phyloP scores from a whole-genome alignment of 148 eudicot species.

The Chenopodium quinoa region DNA sequence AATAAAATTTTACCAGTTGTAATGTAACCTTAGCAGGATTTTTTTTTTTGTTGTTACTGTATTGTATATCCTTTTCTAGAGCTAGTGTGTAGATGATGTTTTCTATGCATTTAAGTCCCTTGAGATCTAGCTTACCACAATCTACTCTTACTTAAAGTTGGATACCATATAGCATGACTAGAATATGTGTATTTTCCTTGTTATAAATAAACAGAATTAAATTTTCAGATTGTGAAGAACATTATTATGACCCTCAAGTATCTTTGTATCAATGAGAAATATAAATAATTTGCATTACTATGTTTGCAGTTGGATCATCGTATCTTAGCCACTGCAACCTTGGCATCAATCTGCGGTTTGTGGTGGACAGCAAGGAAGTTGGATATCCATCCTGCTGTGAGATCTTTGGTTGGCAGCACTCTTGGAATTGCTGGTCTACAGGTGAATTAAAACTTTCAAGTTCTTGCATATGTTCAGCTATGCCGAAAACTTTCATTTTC shows the following conservation, averaged over 20 bases:
- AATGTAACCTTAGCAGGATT: too few relatives aligned
- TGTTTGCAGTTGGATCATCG: slow-evolving; percentile 85
- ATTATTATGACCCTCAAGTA: neutral
- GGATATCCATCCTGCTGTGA: slow-evolving; percentile 87
- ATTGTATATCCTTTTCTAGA: too few relatives aligned
- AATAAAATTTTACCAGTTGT: neutral
- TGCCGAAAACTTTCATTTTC: neutral
- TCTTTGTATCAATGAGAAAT: neutral
- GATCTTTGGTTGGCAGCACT: slow-evolving; percentile 68
- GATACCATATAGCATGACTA: too few relatives aligned
- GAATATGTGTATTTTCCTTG: neutral
- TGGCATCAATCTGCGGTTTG: slow-evolving; percentile 61
- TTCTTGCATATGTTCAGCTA: neutral
- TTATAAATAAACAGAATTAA: neutral
- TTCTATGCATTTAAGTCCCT: neutral
- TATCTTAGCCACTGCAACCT: slow-evolving; percentile 78
- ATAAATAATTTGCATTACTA: neutral
- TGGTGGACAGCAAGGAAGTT: slow-evolving; percentile 84
- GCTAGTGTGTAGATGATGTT: neutral
- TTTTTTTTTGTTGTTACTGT: neutral
- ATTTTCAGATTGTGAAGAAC: neutral
- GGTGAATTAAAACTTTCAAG: slow-evolving; percentile 34
- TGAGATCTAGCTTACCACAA: neutral
- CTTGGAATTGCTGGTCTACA: slow-evolving; percentile 93
- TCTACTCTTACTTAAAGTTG: neutral